A percentile compares a stretch with the other conserved stretches of the same genome.
Evolutionary conservation across 1,139 yeast species (phyloP).

Genomic region (Kodamaea suecica): DNA sequence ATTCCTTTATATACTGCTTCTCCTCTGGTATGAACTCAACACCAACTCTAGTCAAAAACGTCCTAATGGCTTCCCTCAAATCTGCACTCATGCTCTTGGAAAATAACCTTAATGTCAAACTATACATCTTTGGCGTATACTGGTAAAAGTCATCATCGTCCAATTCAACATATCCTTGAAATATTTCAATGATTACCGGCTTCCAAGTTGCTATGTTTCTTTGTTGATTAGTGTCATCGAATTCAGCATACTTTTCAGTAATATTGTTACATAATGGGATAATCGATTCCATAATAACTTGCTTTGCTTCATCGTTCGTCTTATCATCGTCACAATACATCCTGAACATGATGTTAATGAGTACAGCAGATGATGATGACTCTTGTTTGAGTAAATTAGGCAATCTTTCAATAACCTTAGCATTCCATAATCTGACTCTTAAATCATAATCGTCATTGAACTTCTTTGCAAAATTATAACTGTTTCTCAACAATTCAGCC

Average conservation of each 20-base stretch:
- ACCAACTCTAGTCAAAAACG: slow-evolving; percentile 69
- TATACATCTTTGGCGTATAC: slow-evolving; percentile 66
- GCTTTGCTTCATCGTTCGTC: slow-evolving; percentile 33
- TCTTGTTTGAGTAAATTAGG: slow-evolving; percentile 93
- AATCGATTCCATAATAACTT: slow-evolving; percentile 49
- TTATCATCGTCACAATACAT: slow-evolving; percentile 70
- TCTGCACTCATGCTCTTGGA: slow-evolving; percentile 69
- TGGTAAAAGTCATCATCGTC: slow-evolving; percentile 69
- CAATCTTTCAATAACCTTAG: slow-evolving; percentile 86
- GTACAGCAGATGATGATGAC: slow-evolving; percentile 84
- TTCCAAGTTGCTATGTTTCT: slow-evolving; percentile 83
- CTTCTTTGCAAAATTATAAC: slow-evolving; percentile 78
- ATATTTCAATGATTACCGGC: slow-evolving; percentile 85
- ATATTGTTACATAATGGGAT: slow-evolving; percentile 73
- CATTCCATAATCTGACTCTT: slow-evolving; percentile 82
- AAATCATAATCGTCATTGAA: slow-evolving; percentile 89
- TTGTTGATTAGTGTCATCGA: slow-evolving; percentile 75
- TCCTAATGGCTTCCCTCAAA: slow-evolving; percentile 62
- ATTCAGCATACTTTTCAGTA: slow-evolving; percentile 62
- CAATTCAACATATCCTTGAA: slow-evolving; percentile 76
- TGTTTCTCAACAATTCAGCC: slow-evolving; percentile 57
- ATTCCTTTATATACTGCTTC: too few species aligned
- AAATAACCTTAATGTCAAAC: slow-evolving; percentile 61
- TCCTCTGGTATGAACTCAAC: slow-evolving; percentile 42
- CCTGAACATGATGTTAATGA: slow-evolving; percentile 74